These are phyloP conservation scores for Cercospora canescens DNA, from an alignment of 2,329 filamentous ascomycete species.

Conservation along the genomic window DNA sequence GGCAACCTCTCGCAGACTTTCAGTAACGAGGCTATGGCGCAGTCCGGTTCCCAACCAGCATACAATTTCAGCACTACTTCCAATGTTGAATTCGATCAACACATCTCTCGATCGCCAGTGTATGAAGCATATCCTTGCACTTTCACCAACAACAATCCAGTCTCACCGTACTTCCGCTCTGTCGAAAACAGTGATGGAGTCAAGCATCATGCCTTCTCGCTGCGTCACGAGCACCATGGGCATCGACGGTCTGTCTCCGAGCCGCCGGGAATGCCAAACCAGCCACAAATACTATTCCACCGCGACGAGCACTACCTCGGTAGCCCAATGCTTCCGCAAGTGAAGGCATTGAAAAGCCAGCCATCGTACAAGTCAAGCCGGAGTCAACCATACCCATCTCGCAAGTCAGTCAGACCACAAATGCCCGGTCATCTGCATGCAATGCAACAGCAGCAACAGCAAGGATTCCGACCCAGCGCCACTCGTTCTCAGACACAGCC, in stretches of 20 bases:
- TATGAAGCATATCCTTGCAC: constrained; percentile 20
- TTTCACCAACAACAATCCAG: constrained; percentile 10
- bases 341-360: constrained; percentile 16
- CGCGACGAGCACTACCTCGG: constrained; percentile 28
- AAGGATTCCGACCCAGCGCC: constrained; percentile 10
- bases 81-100: constrained; percentile 14
- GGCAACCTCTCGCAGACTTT: constrained; percentile 19
- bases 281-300: constrained; percentile 25
- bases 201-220: constrained; percentile 11
- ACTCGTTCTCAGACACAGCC: constrained; percentile 19
- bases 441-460: constrained; percentile 7
- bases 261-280: constrained; percentile 22
- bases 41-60: not conserved
- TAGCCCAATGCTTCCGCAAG: constrained; percentile 6
- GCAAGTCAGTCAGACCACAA: constrained; percentile 2
- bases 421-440: constrained; percentile 2
- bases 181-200: constrained; percentile 18
- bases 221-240: constrained; percentile 16
- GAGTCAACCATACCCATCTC: constrained; percentile 9
- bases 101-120: constrained; percentile 12
- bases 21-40: constrained; percentile 15
- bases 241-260: constrained; percentile 31
- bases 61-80: constrained; percentile 8
- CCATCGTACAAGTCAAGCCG: constrained; percentile 19
- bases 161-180: constrained; percentile 27